phyloP scores from a whole-genome alignment of 345 rosid genomes.

The Eucalyptus coolabah region DNA sequence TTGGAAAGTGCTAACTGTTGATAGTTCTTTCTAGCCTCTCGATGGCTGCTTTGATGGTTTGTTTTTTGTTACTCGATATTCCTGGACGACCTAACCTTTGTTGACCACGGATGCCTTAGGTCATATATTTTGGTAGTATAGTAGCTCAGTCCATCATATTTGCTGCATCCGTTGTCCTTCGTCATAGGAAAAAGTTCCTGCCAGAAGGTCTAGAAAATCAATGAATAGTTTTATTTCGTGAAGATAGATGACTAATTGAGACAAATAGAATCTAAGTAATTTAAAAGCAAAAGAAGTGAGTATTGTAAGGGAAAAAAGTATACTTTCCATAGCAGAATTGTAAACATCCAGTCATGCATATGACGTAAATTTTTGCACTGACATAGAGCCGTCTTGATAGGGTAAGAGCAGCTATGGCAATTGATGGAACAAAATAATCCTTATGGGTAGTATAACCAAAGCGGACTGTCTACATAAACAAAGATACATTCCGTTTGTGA shows the following conservation, averaged over 20 bases:
- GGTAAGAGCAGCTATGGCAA: background rate
- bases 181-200: conserved; percentile 14
- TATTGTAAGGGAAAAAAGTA: background rate
- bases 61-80: conserved; percentile 24
- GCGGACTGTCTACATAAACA: too few species aligned
- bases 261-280: too few species aligned
- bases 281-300: background rate
- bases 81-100: conserved; percentile 10
- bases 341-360: background rate
- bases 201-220: conserved; percentile 1
- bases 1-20: background rate
- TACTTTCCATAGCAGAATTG: background rate
- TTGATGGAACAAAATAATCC: too few species aligned
- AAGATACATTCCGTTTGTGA: background rate
- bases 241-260: background rate
- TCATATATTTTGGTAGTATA: conserved; percentile 15
- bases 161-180: conserved; percentile 11
- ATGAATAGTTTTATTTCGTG: background rate
- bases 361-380: background rate
- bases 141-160: conserved; percentile 13
- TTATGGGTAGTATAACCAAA: too few species aligned
- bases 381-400: background rate
- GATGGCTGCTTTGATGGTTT: conserved; percentile 14
- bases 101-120: conserved; percentile 30
- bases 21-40: background rate